Evolutionary conservation across 2,329 filamentous ascomycete species (phyloP).

Genomic region (Colletotrichum sp.): DNA sequence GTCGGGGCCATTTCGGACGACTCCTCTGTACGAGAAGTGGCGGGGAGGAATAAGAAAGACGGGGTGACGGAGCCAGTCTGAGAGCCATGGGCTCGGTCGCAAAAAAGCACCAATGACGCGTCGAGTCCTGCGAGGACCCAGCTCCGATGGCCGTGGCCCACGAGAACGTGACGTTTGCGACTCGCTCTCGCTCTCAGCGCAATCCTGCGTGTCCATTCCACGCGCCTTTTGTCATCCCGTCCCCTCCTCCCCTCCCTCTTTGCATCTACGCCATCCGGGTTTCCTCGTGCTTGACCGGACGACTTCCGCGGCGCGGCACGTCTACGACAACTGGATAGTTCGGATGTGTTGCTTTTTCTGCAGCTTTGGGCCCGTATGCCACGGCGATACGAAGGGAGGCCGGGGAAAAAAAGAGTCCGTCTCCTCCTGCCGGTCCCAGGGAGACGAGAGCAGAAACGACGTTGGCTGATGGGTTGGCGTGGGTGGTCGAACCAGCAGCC

Average conservation of each 20-base stretch:
- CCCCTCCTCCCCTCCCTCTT: not conserved
- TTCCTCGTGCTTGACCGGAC: not conserved
- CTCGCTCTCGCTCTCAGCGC: not conserved
- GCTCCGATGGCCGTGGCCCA: not conserved
- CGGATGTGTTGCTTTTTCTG: not conserved
- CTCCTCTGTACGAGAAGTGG: not conserved
- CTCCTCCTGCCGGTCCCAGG: not conserved
- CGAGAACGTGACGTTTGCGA: constrained; percentile 1
- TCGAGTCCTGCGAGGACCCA: constrained; percentile 11
- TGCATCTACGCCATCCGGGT: not conserved
- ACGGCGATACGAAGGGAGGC: not conserved
- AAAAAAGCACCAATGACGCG: constrained; percentile 10
- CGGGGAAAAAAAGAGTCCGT: not conserved
- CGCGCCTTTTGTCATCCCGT: not conserved
- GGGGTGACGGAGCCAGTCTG: not conserved
- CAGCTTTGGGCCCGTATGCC: not conserved
- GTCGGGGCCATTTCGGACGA: not conserved
- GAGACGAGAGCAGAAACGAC: not conserved
- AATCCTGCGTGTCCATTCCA: not conserved
- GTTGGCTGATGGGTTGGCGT: not conserved
- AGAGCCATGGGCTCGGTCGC: not conserved
- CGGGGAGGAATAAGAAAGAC: constrained; percentile 3
- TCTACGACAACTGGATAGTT: not conserved
- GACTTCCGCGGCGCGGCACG: constrained; percentile 6
- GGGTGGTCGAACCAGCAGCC: not conserved